phyloP scores from a whole-genome alignment of 345 rosid genomes.

The Populus deltoides region DNA sequence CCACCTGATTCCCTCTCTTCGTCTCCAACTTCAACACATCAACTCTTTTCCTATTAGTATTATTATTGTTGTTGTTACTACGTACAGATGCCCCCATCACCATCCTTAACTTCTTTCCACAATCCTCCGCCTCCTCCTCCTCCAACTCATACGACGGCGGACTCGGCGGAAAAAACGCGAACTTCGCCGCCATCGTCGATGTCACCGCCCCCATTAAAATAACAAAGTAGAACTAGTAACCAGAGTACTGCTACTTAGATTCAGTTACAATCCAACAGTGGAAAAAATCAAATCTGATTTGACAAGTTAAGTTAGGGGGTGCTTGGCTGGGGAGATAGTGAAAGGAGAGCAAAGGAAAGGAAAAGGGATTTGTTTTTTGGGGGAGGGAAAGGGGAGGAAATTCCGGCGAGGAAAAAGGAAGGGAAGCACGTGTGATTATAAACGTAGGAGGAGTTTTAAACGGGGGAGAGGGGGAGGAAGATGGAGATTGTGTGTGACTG shows the following conservation, averaged over 20 bases:
- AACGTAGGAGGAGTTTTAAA: background rate
- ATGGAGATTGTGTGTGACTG: background rate
- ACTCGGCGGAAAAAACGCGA: constrained; percentile 30
- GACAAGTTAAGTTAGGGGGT: background rate
- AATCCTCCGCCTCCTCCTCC: constrained; percentile 42
- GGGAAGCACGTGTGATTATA: constrained; percentile 34
- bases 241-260: background rate
- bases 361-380: too few species aligned
- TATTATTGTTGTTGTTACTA: background rate
- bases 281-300: background rate
- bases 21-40: constrained; percentile 67
- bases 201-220: constrained; percentile 26
- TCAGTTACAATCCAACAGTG: background rate
- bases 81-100: constrained; percentile 43
- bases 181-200: constrained; percentile 36
- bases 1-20: constrained; percentile 78
- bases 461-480: background rate
- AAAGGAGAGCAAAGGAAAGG: constrained; percentile 5
- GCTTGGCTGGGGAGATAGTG: background rate
- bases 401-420: constrained; percentile 30
- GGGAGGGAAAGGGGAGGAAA: background rate
- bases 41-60: constrained; percentile 49
- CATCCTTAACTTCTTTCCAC: constrained; percentile 54
- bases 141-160: constrained; percentile 41
- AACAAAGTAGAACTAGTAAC: background rate